These are phyloP conservation scores for Backusella sp. DNA, from an alignment of 192 early-diverging fungal species.

Conservation along the genomic window DNA sequence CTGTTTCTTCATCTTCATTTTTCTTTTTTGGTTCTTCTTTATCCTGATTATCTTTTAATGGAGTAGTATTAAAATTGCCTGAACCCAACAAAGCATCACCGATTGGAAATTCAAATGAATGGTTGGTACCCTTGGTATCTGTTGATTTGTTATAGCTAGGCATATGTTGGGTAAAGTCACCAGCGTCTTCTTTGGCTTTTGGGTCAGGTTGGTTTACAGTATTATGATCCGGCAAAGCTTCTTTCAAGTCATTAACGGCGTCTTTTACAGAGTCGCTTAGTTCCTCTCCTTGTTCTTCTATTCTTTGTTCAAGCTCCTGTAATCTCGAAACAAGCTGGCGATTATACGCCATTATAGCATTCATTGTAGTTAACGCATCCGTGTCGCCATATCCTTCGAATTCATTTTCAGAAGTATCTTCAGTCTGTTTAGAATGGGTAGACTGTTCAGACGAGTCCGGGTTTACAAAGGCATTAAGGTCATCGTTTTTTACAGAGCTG, in stretches of 20 bases:
- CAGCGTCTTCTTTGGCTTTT: neutral
- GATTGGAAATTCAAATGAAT: conserved; percentile 13
- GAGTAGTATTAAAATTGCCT: neutral
- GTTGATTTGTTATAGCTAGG: neutral
- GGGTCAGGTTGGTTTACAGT: neutral
- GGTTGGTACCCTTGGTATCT: neutral
- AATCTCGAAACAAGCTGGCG: neutral
- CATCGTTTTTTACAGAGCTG: neutral
- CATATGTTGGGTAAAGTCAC: neutral
- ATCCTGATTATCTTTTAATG: neutral
- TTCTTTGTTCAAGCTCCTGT: neutral
- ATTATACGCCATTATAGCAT: conserved; percentile 10
- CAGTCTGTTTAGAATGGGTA: neutral
- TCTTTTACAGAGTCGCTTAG: neutral
- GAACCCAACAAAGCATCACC: neutral
- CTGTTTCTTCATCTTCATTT: neutral
- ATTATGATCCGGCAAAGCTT: neutral
- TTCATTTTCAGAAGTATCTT: neutral
- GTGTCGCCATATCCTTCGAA: neutral
- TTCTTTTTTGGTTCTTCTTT: neutral
- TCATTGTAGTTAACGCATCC: neutral
- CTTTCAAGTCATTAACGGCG: neutral
- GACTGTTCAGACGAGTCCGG: neutral
- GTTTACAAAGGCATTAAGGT: neutral
- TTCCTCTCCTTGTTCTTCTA: neutral